Conservation (phyloP, 257 asterid genomes). For the Forsythia suspensa region DNA sequence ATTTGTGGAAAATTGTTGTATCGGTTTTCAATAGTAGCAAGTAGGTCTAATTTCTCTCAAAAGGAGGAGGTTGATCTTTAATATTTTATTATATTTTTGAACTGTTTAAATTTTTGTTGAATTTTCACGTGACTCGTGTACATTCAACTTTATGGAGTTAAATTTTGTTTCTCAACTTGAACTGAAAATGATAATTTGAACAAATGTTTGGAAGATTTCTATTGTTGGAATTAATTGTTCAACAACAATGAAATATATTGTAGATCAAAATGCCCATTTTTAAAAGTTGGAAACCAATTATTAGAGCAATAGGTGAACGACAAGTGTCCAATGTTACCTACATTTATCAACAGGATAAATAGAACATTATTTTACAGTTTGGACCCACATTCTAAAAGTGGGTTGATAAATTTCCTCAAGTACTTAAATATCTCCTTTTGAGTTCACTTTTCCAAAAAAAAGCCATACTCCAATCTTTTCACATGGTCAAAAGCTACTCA, state of each 20-base stretch:
- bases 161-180: no score
- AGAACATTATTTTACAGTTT: background rate
- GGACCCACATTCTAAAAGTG: background rate
- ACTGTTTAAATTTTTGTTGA: no score
- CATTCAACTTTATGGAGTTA: no score
- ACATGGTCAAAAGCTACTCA: constrained; percentile 1
- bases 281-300: background rate
- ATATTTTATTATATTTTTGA: no score
- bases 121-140: no score
- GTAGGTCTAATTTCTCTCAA: no score
- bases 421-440: background rate
- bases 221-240: background rate
- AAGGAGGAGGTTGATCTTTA: no score
- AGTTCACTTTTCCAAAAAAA: background rate
- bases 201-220: no score
- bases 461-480: background rate
- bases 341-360: background rate
- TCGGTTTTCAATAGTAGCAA: background rate
- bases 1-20: no score
- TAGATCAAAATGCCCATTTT: no score
- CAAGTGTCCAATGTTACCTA: background rate
- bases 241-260: no score
- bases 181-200: no score
- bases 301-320: background rate
- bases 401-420: background rate